These are phyloP conservation scores for Daedalea quercina DNA, from an alignment of 768 basidiomycete genomes.

Conservation along the genomic window DNA sequence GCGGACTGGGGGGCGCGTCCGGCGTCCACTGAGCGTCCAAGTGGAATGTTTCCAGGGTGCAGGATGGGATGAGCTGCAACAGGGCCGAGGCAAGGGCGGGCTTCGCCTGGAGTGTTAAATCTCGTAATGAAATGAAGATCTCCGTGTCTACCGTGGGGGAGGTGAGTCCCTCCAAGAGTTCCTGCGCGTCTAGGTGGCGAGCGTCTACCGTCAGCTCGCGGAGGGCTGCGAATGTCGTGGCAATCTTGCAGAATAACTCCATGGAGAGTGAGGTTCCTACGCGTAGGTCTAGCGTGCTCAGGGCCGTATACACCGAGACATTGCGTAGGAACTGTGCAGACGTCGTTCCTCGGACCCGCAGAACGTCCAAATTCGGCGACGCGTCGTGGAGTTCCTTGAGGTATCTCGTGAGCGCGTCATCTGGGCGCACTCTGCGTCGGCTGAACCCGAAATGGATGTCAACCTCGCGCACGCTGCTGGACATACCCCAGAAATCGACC, in stretches of 20 bases:
- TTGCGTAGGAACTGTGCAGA: slow-evolving; percentile 4
- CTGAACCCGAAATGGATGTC: slow-evolving; percentile 9
- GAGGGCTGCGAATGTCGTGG: slow-evolving; percentile 12
- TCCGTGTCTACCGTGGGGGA: background rate
- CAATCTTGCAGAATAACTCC: slow-evolving; percentile 13
- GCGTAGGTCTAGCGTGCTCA: slow-evolving; percentile 13
- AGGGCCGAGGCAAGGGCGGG: slow-evolving; percentile 10
- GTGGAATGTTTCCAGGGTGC: slow-evolving; percentile 12
- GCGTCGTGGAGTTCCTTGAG: slow-evolving; percentile 3
- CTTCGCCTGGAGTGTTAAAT: slow-evolving; percentile 12
- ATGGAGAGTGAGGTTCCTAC: slow-evolving; percentile 9
- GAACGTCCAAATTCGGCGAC: slow-evolving; percentile 4
- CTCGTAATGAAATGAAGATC: slow-evolving; percentile 12
- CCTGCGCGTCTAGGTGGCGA: slow-evolving; percentile 11
- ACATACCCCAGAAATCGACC: slow-evolving; percentile 4
- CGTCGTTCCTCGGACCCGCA: slow-evolving; percentile 15
- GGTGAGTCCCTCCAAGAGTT: slow-evolving; percentile 3
- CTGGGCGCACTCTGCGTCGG: background rate
- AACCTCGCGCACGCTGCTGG: slow-evolving; percentile 5
- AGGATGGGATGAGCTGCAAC: slow-evolving; percentile 9
- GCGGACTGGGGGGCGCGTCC: slow-evolving; percentile 5
- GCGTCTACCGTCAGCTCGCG: slow-evolving; percentile 16
- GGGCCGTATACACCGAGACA: slow-evolving; percentile 6
- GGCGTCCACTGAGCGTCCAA: slow-evolving; percentile 7
- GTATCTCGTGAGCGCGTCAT: background rate